These are phyloP conservation scores for Curvularia verruculosa DNA, from an alignment of 2,329 filamentous ascomycete species.

Conservation along the genomic window DNA sequence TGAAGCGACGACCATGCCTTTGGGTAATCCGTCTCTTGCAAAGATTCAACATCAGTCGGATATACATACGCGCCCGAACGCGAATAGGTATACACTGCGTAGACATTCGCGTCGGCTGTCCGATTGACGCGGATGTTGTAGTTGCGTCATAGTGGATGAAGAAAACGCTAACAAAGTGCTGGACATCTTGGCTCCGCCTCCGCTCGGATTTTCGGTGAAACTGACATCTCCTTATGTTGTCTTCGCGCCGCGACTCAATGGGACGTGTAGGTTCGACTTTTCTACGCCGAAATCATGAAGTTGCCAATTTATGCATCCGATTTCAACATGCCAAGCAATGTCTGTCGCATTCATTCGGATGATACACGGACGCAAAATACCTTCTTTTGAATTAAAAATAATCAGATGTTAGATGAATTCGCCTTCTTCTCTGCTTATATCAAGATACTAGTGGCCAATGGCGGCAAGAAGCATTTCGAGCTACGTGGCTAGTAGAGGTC, in stretches of 20 bases:
- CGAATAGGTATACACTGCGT: not conserved
- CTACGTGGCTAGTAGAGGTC: too few species aligned
- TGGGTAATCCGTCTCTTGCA: not conserved
- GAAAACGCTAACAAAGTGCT: conserved; percentile 16
- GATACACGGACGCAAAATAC: too few species aligned
- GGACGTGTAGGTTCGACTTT: not conserved
- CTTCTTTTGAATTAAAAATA: too few species aligned
- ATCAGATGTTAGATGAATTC: too few species aligned
- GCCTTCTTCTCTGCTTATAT: too few species aligned
- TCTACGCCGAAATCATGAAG: not conserved
- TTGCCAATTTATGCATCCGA: too few species aligned
- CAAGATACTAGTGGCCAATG: too few species aligned
- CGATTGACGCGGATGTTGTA: not conserved
- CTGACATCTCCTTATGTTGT: not conserved
- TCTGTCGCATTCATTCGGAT: too few species aligned
- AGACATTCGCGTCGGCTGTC: not conserved
- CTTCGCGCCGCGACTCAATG: not conserved
- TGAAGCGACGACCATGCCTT: too few species aligned
- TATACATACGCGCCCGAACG: not conserved
- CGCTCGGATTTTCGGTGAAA: not conserved
- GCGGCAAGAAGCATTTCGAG: too few species aligned
- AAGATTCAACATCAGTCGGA: not conserved
- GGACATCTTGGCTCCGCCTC: conserved; percentile 9
- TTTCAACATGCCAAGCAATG: too few species aligned
- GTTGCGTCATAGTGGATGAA: conserved; percentile 8